Base-by-base conservation (phyloP, 129 eudicot species). In the Pittosporum tobira region DNA sequence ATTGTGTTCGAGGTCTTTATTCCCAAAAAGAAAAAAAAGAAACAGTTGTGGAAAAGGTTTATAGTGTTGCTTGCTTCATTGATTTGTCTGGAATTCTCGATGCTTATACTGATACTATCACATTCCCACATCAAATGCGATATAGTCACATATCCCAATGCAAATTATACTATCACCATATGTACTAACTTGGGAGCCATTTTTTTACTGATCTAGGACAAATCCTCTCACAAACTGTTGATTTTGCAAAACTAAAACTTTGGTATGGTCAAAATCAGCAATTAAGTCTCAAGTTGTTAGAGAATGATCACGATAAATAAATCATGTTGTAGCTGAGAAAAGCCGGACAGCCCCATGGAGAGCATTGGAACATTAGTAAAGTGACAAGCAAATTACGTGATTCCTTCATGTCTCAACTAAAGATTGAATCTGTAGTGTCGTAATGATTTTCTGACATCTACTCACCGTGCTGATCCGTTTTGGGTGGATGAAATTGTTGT, bases 401-500 rank as follows among this genome's bases (percentile, higher is more conserved):
- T 29, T 29, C 7, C 27, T 24, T 26, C 15, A 51, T 2, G 3
- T 8, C 5, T 21, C 10, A 16, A 54, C 43, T 5, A 56, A 5
- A 31, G 45, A 19, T 18, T 54, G 11, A 34, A n/a, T 30, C 4
- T 29, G 6, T 30, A n/a, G 2, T n/a, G 5, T 14, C 25, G 12
- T 31, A 20, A 31, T 19, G 12, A 34, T 31, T 38, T 30, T 56
- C 8, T 56, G n/a, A 56, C 14, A 6, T 34, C 40, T 34, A 34
- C 40, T 2, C 61, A 56, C 12, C 36, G 34, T 34, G 18, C 40
- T 57, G 36, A 46, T 38, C 42, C 4, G 26, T 8, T 50, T 51
- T 28, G 21, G 24, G 19, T 43, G 48, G 56, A 45, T 24, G 36
- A 25, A 36, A 69, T n/a, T 12, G 20, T 52, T 65, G 43, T 62